A percentile compares a stretch with the other conserved stretches of the same genome.
Evolutionary conservation across 2,329 filamentous ascomycete species (phyloP).

Genomic region (Alternaria ventricosa): DNA sequence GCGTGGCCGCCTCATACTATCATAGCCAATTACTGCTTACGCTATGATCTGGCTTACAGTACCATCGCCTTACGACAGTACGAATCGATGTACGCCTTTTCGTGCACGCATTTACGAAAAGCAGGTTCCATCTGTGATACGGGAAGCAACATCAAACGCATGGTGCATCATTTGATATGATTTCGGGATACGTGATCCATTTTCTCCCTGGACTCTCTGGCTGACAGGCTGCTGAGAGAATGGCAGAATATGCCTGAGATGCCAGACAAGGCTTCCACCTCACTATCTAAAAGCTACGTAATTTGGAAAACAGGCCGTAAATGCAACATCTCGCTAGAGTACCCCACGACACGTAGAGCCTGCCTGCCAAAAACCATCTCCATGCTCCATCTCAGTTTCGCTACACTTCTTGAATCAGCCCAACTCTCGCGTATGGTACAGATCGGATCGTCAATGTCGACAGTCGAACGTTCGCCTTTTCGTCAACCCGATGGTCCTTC

Average conservation of each 20-base stretch:
- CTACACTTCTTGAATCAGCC: not conserved
- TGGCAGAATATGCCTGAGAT: not conserved
- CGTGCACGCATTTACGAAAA: not conserved
- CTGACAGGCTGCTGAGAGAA: not conserved
- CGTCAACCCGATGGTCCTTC: not conserved
- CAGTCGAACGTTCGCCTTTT: not conserved
- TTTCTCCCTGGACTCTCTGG: not conserved
- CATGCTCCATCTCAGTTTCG: not conserved
- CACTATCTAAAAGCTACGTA: not conserved
- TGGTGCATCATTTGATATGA: not conserved
- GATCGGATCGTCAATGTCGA: not conserved
- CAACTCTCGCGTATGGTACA: not conserved
- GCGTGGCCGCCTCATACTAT: not conserved
- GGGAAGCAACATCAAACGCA: not conserved
- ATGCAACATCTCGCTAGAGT: not conserved
- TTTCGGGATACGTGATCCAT: not conserved
- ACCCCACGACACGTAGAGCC: not conserved
- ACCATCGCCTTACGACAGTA: not conserved
- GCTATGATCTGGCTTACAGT: not conserved
- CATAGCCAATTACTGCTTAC: not conserved
- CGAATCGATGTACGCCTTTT: not conserved
- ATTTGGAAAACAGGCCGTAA: not conserved
- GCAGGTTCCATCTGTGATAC: not conserved
- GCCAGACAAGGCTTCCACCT: not conserved
- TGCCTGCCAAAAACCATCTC: not conserved